phyloP scores from a whole-genome alignment of 208 protist species.

The Ichthyophonus hoferi region DNA sequence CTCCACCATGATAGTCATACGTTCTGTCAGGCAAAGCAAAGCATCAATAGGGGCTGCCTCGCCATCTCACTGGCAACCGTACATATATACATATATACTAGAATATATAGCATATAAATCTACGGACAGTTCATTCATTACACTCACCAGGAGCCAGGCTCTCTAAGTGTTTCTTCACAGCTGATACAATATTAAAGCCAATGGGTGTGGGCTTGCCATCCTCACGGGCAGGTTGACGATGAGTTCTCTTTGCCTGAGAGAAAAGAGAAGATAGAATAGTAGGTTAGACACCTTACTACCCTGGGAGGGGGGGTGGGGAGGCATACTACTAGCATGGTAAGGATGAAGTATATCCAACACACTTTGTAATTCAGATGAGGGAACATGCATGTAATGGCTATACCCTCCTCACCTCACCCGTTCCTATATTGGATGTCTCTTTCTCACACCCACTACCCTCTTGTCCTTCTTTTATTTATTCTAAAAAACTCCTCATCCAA shows the following conservation, averaged over 20 bases:
- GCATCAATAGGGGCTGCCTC: too few species aligned
- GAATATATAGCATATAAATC: not conserved
- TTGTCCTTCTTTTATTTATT: too few species aligned
- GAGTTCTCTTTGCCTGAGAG: constrained; percentile 63
- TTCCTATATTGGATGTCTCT: too few species aligned
- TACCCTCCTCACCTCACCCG: too few species aligned
- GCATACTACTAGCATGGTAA: too few species aligned
- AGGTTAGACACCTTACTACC: not conserved
- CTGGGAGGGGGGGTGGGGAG: not conserved
- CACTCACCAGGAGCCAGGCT: not conserved
- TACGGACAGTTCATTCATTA: too few species aligned
- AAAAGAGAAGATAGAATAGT: not conserved
- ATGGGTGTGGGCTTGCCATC: constrained; percentile 73
- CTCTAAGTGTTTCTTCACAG: constrained; percentile 71
- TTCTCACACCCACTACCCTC: too few species aligned
- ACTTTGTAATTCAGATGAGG: too few species aligned
- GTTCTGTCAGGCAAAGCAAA: too few species aligned
- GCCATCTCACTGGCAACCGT: not conserved
- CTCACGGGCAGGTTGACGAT: constrained; percentile 62
- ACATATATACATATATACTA: not conserved
- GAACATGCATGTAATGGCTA: too few species aligned
- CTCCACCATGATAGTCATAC: not conserved
- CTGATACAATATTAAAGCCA: constrained; percentile 79
- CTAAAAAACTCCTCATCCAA: too few species aligned
- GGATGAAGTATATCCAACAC: too few species aligned